These are phyloP conservation scores for Crithidia expoeki DNA, from an alignment of 208 protist species.

Conservation along the genomic window DNA sequence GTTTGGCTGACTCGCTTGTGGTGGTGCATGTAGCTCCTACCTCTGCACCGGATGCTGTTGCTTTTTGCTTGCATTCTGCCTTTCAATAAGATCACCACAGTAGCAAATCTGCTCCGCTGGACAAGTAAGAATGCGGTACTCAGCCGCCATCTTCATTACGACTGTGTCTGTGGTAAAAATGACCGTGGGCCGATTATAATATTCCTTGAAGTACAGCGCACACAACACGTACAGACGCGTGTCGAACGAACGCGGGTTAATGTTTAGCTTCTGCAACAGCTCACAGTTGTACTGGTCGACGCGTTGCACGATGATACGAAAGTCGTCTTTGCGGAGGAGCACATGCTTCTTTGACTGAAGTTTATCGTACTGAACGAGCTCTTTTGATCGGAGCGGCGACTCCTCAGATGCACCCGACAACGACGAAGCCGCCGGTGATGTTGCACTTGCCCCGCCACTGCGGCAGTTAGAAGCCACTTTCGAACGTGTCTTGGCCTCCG, in stretches of 20 bases:
- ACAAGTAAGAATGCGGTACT: constrained; percentile 11
- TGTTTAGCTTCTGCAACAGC: constrained; percentile 21
- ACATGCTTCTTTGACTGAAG: constrained; percentile 21
- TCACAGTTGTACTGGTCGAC: constrained; percentile 31
- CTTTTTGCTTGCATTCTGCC: not conserved
- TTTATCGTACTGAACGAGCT: constrained; percentile 22
- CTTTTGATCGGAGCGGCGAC: constrained; percentile 16
- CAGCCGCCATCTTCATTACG: not conserved
- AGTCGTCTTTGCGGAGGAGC: constrained; percentile 4
- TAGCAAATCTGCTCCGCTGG: constrained; percentile 5
- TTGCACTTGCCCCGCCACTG: not conserved
- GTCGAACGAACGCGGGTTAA: constrained; percentile 16
- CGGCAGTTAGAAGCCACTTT: not conserved
- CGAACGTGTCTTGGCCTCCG: constrained; percentile 17
- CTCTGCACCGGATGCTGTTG: not conserved
- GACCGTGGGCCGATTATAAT: not conserved
- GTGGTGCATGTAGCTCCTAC: not conserved
- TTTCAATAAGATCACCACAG: constrained; percentile 7
- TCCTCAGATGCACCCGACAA: not conserved
- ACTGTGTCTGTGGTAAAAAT: constrained; percentile 9
- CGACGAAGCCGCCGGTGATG: not conserved
- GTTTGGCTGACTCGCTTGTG: not conserved
- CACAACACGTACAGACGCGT: constrained; percentile 30
- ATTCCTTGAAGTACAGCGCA: constrained; percentile 33
- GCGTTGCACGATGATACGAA: constrained; percentile 28